Base-by-base conservation (phyloP, 805 yeast species). In the Brettanomyces sp. region DNA sequence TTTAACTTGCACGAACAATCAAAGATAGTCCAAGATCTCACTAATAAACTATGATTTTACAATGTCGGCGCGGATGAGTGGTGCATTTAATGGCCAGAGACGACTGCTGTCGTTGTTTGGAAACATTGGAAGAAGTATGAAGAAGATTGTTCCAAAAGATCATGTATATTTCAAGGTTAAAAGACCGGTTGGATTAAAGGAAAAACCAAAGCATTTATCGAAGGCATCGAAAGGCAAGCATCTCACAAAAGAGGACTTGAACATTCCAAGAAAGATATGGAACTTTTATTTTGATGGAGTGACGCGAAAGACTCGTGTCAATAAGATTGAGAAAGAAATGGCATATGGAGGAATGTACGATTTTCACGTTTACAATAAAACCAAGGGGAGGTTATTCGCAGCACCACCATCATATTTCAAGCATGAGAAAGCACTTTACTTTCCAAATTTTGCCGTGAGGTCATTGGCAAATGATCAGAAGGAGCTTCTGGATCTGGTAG, bases 391-490 rank as follows among this genome's bases (percentile, higher is more conserved):
- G 64, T 71, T 90, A 51, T 93, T 89, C 67, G 68, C 74, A 14
- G 77, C 96, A 0, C 98, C 98, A 1, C 70, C 76, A n/a, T 77
- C 89, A 1, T 82, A 76, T 54, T 90, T 91, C 75, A 77, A 76
- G 49, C 65, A 70, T 11, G 90, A 85, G 6, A 82, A 76, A 56
- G 72, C 97, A 0, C 65, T 79, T 41, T 93, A 78, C 60, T 87
- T 93, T 66, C 96, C 98, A 8, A 89, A 89, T 57, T 69, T 91
- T 48, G 59, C 65, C 24, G 91, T 82, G 0, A 70, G 69, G 22
- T 70, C 80, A 1, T 58, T 88, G 35, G 47, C 55, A 3, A 71
- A 69, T 13, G 48, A 56, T 14, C 57, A 55, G 23, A 50, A 52
- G 47, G 55, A 67, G 49, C 55, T 68, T 24, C 68, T 64, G 53